Evolutionary conservation across 2,329 filamentous ascomycete genomes (phyloP).

Genomic region (Ophiostoma sp.): DNA sequence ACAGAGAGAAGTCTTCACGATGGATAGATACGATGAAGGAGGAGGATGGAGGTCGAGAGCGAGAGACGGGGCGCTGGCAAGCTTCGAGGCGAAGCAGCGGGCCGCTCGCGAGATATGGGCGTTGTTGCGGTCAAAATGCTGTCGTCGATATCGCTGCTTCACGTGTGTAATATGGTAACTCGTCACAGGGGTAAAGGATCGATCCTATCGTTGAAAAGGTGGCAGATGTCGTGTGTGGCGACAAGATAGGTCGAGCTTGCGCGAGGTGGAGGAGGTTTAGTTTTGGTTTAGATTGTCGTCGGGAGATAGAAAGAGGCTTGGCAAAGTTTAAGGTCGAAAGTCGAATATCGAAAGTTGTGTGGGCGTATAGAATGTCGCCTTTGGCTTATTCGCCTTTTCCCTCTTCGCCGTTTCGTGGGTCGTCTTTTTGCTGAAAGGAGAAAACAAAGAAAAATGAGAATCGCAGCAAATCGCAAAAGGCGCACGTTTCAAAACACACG

Average conservation of each 20-base stretch:
- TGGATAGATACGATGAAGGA: background rate
- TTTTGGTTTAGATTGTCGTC: background rate
- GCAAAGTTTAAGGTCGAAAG: background rate
- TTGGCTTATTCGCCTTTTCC: background rate
- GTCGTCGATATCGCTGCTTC: background rate
- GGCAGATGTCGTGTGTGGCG: background rate
- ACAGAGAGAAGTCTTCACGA: conserved; percentile 28
- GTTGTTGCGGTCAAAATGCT: conserved; percentile 4
- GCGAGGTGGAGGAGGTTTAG: background rate
- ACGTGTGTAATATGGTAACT: background rate
- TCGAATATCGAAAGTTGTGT: background rate
- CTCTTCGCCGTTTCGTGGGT: background rate
- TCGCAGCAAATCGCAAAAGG: conserved; percentile 6
- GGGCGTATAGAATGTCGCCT: background rate
- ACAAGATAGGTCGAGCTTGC: background rate
- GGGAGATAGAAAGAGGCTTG: background rate
- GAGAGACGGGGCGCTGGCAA: conserved; percentile 1
- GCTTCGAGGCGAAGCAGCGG: conserved; percentile 13
- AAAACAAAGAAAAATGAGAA: conserved; percentile 1
- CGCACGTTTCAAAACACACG: conserved; percentile 13
- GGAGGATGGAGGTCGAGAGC: background rate
- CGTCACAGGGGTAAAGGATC: background rate
- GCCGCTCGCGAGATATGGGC: background rate
- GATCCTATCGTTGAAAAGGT: background rate
- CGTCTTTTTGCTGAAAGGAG: background rate